Percentiles rank a stretch among this genome's conserved stretches.
These are phyloP conservation scores for Galerina marginata DNA, from an alignment of 768 basidiomycete genomes.

Conservation along the genomic window DNA sequence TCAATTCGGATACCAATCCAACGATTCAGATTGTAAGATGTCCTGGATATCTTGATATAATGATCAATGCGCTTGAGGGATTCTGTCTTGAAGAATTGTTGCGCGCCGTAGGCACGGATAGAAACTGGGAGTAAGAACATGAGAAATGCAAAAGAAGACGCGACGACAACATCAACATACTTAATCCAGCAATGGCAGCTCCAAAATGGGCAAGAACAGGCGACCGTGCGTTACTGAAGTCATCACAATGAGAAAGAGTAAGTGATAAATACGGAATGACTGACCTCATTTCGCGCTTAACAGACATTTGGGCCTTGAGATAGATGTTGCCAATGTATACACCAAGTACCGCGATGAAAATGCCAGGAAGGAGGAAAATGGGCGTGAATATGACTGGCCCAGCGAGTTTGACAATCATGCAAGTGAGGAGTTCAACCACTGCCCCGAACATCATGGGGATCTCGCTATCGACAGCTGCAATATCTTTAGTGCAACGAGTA, in stretches of 20 bases:
- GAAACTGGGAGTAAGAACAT: slow-evolving; percentile 40
- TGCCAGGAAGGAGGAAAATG: slow-evolving; percentile 50
- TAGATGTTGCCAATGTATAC: slow-evolving; percentile 49
- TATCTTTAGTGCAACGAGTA: slow-evolving; percentile 70
- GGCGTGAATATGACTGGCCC: slow-evolving; percentile 53
- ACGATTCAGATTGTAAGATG: slow-evolving; percentile 59
- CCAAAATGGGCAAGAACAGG: slow-evolving; percentile 52
- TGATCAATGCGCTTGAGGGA: slow-evolving; percentile 59
- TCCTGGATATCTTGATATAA: slow-evolving; percentile 49
- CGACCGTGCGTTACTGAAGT: slow-evolving; percentile 26
- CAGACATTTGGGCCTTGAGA: slow-evolving; percentile 50
- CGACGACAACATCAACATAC: slow-evolving; percentile 32
- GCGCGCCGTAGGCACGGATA: slow-evolving; percentile 71
- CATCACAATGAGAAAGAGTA: neutral
- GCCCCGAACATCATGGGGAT: slow-evolving; percentile 33
- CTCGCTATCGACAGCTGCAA: slow-evolving; percentile 58
- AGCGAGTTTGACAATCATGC: slow-evolving; percentile 47
- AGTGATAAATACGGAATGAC: slow-evolving; percentile 25
- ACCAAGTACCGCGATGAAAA: slow-evolving; percentile 47
- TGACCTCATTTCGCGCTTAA: slow-evolving; percentile 54
- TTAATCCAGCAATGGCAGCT: slow-evolving; percentile 57
- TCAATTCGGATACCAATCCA: slow-evolving; percentile 61
- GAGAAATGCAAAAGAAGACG: neutral
- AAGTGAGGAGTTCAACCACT: slow-evolving; percentile 34
- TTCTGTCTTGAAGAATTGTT: slow-evolving; percentile 52